Conservation (phyloP, 805 yeast species). For the Limtongozyma cylindracea region DNA sequence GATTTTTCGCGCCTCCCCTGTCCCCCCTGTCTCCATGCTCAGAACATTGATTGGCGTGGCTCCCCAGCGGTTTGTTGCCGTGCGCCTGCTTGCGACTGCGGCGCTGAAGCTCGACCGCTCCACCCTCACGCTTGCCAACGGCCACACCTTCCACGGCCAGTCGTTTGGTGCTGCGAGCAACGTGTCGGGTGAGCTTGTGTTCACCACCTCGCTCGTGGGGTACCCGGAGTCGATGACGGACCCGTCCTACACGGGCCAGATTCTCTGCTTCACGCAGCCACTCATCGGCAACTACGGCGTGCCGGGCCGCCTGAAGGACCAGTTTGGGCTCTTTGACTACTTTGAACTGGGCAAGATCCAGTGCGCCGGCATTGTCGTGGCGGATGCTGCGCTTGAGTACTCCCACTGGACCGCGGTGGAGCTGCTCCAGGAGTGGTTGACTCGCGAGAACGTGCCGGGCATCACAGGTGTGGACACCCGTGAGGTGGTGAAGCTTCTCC, state of each 20-base stretch:
- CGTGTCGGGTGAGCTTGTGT: constrained; percentile 91
- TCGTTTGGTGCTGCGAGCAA: constrained; percentile 92
- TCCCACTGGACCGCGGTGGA: constrained; percentile 99
- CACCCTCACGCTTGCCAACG: constrained; percentile 73
- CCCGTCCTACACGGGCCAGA: constrained; percentile 94
- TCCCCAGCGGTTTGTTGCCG: too few species aligned
- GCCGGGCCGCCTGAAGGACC: constrained; percentile 65
- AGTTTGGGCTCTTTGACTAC: constrained; percentile 65
- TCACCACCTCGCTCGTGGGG: constrained; percentile 93
- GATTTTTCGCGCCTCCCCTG: too few species aligned
- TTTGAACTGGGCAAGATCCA: constrained; percentile 83
- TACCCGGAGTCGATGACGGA: constrained; percentile 98
- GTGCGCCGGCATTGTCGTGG: constrained; percentile 89
- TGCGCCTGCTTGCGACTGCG: too few species aligned
- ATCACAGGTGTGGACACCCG: constrained; percentile 96
- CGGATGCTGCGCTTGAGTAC: constrained; percentile 84
- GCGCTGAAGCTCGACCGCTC: constrained; percentile 42
- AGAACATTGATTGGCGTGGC: too few species aligned
- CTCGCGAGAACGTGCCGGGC: constrained; percentile 84
- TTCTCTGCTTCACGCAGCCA: constrained; percentile 90
- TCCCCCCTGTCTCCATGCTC: too few species aligned
- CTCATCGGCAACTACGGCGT: constrained; percentile 97
- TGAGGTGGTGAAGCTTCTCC: constrained; percentile 70
- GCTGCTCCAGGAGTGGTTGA: constrained; percentile 86
- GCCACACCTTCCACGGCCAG: constrained; percentile 79